phyloP scores from a whole-genome alignment of 2,329 filamentous ascomycete genomes.

The Sordariomycetes sp. region DNA sequence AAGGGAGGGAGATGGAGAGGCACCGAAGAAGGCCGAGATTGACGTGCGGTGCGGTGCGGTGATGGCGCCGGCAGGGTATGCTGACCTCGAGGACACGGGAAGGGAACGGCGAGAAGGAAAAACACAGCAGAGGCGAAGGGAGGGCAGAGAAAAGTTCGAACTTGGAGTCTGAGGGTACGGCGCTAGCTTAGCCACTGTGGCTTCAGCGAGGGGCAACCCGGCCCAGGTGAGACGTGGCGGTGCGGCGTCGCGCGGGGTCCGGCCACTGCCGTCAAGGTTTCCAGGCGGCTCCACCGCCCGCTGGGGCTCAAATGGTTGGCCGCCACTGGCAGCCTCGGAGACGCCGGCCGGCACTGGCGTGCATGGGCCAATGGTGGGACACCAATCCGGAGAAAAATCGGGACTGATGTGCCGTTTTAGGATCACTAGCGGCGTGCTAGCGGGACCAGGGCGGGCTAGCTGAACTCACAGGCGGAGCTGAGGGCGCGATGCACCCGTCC shows the following conservation, averaged over 20 bases:
- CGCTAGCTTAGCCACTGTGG: not conserved
- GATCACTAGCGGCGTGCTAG: not conserved
- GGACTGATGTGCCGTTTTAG: not conserved
- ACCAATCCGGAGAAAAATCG: not conserved
- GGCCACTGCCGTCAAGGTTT: not conserved
- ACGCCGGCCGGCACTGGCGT: not conserved
- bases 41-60: slow-evolving; percentile 4
- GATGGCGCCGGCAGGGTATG: slow-evolving; percentile 3
- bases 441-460: not conserved
- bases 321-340: not conserved
- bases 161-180: slow-evolving; percentile 4
- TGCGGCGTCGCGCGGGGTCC: not conserved
- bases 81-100: slow-evolving; percentile 3
- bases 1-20: slow-evolving; percentile 2
- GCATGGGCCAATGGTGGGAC: not conserved
- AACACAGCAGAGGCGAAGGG: slow-evolving; percentile 4
- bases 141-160: not conserved
- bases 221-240: not conserved
- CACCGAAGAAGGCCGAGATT: slow-evolving; percentile 3
- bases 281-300: not conserved
- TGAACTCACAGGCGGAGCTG: not conserved
- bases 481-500: not conserved
- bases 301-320: not conserved
- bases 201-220: not conserved
- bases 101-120: slow-evolving; percentile 3